Evolutionary conservation across 768 basidiomycete species (phyloP), one percentile per base, ranked within the genome.

Genomic region (Tremella mesenterica): DNA sequence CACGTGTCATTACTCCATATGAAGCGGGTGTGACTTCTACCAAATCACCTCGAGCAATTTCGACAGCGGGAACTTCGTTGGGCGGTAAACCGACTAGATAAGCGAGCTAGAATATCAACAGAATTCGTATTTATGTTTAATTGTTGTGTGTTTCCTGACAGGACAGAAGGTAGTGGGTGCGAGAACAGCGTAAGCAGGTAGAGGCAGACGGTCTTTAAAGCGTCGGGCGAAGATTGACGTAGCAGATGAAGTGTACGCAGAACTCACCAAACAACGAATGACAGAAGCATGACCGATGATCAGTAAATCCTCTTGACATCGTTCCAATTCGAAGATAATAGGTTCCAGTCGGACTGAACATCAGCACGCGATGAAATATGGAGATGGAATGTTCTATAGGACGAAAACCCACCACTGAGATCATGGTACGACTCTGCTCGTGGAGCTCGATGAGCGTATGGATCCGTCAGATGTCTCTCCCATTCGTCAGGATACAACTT

Each of bases 371-470:
- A 48, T 9, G 43, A 16, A 34, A 25, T 45, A n/a, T n/a, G n/a
- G n/a, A n/a, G n/a, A n/a, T n/a, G n/a, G n/a, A n/a, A n/a, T n/a
- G n/a, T n/a, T n/a, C n/a, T 23, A 26, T 44, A 36, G 14, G 53
- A 20, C 7, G 29, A 18, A 10, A 27, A 61, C 67, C 55, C 30
- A 73, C 73, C 73, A 52, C 70, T 72, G 44, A 73, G 53, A 83
- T 99, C 95, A 72, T 99, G 95, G 70, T 99, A 99, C 65, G 89
- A 93, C 74, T 99, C 95, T 5, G 92, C 92, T 38, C 91, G 79
- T 0, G 91, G 91, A 1, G 88, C 91, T 23, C 91, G 79, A 73
- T 88, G 91, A 12, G 85, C 79, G 67, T 97, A 97, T 1, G 93
- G 93, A 67, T 99, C 93, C 63, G 84, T 85, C 43, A 86, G 77